Evolutionary conservation across 2,329 filamentous ascomycete genomes (phyloP).

Genomic region (Colletotrichum cuscutae): DNA sequence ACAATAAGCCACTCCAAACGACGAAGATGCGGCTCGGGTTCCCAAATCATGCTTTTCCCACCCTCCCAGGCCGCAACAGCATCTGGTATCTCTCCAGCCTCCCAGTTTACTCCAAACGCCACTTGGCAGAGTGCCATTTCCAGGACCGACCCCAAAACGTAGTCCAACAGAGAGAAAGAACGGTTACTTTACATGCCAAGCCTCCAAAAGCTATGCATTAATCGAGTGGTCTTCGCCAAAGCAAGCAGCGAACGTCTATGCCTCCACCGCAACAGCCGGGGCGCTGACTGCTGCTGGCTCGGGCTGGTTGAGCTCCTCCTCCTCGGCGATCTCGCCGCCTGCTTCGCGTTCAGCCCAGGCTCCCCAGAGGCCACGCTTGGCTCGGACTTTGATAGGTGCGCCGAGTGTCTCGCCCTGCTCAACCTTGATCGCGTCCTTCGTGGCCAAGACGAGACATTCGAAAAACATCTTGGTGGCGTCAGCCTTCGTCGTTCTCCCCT

Average conservation of each 20-base stretch:
- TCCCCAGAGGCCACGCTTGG: conserved; percentile 96
- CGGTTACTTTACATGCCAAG: conserved; percentile 33
- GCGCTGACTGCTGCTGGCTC: conserved; percentile 41
- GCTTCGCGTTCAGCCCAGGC: conserved; percentile 88
- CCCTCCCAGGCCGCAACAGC: conserved; percentile 33
- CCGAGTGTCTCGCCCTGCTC: conserved; percentile 85
- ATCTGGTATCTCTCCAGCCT: conserved; percentile 37
- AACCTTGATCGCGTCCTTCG: conserved; percentile 97
- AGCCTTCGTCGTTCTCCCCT: conserved; percentile 80
- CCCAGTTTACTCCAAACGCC: conserved; percentile 37
- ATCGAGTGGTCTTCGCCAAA: conserved; percentile 27
- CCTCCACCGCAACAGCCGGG: conserved; percentile 49
- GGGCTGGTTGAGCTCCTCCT: conserved; percentile 54
- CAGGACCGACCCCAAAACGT: conserved; percentile 25
- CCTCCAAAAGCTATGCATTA: conserved; percentile 35
- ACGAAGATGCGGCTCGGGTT: conserved; percentile 28
- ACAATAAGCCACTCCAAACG: conserved; percentile 27
- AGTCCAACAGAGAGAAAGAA: conserved; percentile 36
- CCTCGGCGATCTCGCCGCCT: conserved; percentile 68
- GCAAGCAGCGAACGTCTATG: conserved; percentile 38
- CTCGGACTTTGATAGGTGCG: conserved; percentile 82
- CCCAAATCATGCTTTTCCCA: conserved; percentile 31
- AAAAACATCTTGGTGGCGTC: conserved; percentile 99
- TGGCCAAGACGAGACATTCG: conserved; percentile 92
- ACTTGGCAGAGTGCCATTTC: conserved; percentile 35